Evolutionary conservation across 2,329 filamentous ascomycete species (phyloP).

Genomic region (Pseudopithomyces maydicus): DNA sequence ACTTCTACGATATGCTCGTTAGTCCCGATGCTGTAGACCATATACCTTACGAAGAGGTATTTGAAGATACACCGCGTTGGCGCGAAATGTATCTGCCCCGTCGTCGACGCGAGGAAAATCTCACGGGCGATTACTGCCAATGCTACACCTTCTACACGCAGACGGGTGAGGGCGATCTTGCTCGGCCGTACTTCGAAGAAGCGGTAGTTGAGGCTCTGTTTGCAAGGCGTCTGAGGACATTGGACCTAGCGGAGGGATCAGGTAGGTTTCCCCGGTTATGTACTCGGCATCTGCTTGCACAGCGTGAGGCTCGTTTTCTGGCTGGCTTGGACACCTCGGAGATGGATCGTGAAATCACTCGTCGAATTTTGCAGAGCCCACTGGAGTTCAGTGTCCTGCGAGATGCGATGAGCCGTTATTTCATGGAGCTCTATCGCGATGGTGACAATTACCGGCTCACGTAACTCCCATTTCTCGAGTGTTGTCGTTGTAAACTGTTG

Average conservation of each 20-base stretch:
- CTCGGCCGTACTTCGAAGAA: not conserved
- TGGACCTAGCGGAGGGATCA: not conserved
- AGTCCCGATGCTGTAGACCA: not conserved
- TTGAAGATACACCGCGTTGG: not conserved
- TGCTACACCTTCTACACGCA: not conserved
- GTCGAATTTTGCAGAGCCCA: not conserved
- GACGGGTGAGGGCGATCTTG: not conserved
- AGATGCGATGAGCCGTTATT: not conserved
- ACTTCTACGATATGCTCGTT: no score
- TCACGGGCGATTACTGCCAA: not conserved
- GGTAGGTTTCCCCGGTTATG: not conserved
- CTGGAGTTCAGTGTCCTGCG: not conserved
- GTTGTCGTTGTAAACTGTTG: no score
- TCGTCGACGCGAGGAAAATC: not conserved
- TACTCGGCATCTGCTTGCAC: not conserved
- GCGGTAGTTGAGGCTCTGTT: not conserved
- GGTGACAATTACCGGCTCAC: not conserved
- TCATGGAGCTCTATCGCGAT: not conserved
- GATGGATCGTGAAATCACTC: constrained; percentile 3
- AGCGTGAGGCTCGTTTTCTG: not conserved
- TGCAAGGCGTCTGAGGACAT: not conserved
- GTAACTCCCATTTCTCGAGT: no score
- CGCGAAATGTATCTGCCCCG: not conserved
- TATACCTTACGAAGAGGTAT: not conserved
- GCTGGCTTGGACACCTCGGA: constrained; percentile 3